Evolutionary conservation across 2,329 filamentous ascomycete genomes (phyloP).

Genomic region (Hirsutella rhossiliensis): DNA sequence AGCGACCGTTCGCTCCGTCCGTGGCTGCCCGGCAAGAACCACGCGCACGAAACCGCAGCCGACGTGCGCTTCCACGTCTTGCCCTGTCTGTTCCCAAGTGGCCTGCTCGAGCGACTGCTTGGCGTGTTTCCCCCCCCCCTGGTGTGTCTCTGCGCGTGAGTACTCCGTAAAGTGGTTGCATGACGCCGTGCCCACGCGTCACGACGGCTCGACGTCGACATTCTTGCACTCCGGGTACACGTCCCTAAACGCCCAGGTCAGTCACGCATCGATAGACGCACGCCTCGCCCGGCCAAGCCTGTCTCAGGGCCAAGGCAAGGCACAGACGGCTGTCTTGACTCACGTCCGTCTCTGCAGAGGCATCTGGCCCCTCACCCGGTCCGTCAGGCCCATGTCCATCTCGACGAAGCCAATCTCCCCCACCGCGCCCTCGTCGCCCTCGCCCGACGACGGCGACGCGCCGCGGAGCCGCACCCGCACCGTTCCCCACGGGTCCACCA

Average conservation of each 20-base stretch:
- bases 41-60: no score
- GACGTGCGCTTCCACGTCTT: no score
- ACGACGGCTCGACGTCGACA: not conserved
- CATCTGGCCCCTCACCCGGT: slow-evolving; percentile 37
- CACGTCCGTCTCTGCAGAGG: slow-evolving; percentile 38
- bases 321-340: slow-evolving; percentile 17
- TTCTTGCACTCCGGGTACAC: slow-evolving; percentile 2
- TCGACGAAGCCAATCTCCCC: slow-evolving; percentile 42
- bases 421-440: slow-evolving; percentile 26
- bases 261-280: not conserved
- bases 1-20: no score
- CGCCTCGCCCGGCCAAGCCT: not conserved
- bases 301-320: not conserved
- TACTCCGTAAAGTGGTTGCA: no score
- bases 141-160: no score
- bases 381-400: slow-evolving; percentile 35
- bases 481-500: slow-evolving; percentile 78
- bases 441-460: slow-evolving; percentile 30
- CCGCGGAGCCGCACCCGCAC: slow-evolving; percentile 55
- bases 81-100: no score
- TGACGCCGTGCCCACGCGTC: no score
- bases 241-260: slow-evolving; percentile 1
- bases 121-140: no score
- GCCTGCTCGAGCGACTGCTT: no score
- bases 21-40: no score